These are phyloP conservation scores for Mortierella sp. DNA, from an alignment of 371 early-diverging fungal species.

Conservation along the genomic window DNA sequence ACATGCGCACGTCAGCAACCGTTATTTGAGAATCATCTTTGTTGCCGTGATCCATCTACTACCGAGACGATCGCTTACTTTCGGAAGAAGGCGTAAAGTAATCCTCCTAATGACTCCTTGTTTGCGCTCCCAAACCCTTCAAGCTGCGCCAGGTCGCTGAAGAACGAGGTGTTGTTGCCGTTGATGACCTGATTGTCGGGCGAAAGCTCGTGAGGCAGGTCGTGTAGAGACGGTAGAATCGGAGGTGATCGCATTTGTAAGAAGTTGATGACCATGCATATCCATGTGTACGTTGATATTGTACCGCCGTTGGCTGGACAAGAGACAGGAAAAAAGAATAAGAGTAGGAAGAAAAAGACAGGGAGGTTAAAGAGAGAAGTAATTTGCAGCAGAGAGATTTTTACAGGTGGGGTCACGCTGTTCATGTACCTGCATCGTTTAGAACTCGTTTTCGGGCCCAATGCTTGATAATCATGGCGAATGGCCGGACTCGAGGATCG, in stretches of 20 bases:
- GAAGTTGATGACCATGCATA: conserved; percentile 89
- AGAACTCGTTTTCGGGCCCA: conserved; percentile 83
- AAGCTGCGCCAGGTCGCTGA: conserved; percentile 69
- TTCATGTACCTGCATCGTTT: conserved; percentile 74
- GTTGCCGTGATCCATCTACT: no score
- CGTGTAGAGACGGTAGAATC: conserved; percentile 89
- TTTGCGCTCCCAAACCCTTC: conserved; percentile 77
- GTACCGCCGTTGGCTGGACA: conserved; percentile 88
- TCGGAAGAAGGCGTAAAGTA: conserved; percentile 89
- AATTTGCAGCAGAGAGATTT: no score
- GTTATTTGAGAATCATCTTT: no score
- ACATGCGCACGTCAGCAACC: background rate
- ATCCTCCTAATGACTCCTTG: conserved; percentile 78
- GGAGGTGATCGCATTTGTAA: conserved; percentile 91
- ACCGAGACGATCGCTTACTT: conserved; percentile 44
- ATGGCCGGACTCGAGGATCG: conserved; percentile 83
- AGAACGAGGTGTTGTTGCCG: conserved; percentile 67
- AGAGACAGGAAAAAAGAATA: no score
- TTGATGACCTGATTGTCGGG: conserved; percentile 57
- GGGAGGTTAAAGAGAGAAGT: no score
- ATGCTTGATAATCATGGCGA: conserved; percentile 82
- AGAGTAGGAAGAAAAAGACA: no score
- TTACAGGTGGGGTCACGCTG: background rate
- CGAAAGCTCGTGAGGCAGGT: conserved; percentile 53
- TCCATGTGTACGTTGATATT: conserved; percentile 93